phyloP scores from a whole-genome alignment of 2,329 filamentous ascomycete species.

The Fusarium newnesense region DNA sequence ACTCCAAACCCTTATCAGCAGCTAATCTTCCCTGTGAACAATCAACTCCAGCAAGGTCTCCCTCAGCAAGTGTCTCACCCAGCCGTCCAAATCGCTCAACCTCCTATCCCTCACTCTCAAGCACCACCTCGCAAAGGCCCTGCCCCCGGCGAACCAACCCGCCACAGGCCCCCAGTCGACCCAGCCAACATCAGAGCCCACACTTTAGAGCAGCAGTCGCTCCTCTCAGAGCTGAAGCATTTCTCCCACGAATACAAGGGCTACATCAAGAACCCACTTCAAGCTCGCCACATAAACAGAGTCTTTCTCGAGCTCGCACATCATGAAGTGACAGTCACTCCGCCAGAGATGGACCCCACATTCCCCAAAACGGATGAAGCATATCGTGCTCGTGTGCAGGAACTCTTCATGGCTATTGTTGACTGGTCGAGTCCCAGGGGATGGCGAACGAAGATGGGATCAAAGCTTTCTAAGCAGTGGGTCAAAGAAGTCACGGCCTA shows the following conservation, averaged over 20 bases:
- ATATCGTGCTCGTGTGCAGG: conserved; percentile 6
- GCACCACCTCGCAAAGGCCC: not conserved
- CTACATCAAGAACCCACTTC: not conserved
- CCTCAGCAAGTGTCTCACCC: not conserved
- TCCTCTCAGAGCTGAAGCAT: conserved; percentile 3
- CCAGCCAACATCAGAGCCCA: not conserved
- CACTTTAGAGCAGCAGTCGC: not conserved
- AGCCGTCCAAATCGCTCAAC: not conserved
- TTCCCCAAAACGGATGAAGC: conserved; percentile 10
- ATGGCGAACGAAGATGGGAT: conserved; percentile 39
- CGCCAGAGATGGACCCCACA: not conserved
- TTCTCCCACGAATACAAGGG: conserved; percentile 21
- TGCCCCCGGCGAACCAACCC: not conserved
- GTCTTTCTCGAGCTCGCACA: conserved; percentile 15
- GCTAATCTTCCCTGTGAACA: not conserved
- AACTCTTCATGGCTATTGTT: conserved; percentile 36
- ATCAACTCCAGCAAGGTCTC: not conserved
- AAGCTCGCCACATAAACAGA: not conserved
- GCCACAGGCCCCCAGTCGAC: not conserved
- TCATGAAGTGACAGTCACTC: not conserved
- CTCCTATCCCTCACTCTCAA: not conserved
- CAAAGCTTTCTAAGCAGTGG: conserved; percentile 16
- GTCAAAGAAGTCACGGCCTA: not conserved
- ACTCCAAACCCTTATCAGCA: not conserved
- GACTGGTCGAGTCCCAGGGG: conserved; percentile 28